phyloP scores from a whole-genome alignment of 2,329 filamentous ascomycete genomes.

The Lithohypha guttulata region DNA sequence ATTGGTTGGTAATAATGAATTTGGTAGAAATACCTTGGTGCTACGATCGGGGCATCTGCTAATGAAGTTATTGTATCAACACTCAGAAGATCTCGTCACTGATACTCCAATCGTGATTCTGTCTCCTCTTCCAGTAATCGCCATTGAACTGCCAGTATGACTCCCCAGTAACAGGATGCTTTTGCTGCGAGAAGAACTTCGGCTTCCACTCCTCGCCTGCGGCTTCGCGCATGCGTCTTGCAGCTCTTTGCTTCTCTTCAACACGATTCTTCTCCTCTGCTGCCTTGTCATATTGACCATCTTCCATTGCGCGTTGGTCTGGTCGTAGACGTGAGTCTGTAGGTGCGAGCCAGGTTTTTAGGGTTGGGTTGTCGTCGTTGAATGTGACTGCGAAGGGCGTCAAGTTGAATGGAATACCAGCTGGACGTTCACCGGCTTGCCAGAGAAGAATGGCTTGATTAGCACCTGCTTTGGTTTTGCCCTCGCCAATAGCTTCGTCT shows the following conservation, averaged over 20 bases:
- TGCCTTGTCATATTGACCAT: constrained; percentile 90
- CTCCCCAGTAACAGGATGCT: constrained; percentile 71
- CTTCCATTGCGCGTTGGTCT: constrained; percentile 96
- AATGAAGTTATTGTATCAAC: too few species aligned
- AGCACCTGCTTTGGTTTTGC: constrained; percentile 34
- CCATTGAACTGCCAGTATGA: constrained; percentile 82
- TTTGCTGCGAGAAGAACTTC: constrained; percentile 69
- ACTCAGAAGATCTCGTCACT: constrained; percentile 63
- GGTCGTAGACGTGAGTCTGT: constrained; percentile 89
- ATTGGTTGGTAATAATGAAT: too few species aligned
- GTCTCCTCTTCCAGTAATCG: constrained; percentile 71
- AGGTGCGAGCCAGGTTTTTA: constrained; percentile 67
- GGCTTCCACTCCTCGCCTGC: constrained; percentile 72
- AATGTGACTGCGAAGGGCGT: constrained; percentile 93
- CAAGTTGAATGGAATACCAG: constrained; percentile 88
- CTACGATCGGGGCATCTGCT: too few species aligned
- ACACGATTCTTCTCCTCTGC: constrained; percentile 89
- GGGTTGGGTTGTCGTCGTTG: constrained; percentile 79
- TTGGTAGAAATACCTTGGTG: too few species aligned
- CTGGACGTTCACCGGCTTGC: constrained; percentile 73
- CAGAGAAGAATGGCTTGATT: constrained; percentile 82
- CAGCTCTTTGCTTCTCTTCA: constrained; percentile 79
- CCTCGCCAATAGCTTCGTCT: constrained; percentile 47
- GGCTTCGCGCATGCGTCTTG: constrained; percentile 60
- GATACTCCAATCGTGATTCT: constrained; percentile 52